Conservation (phyloP, 2,329 filamentous ascomycete genomes). For the Talaromyces sp. region DNA sequence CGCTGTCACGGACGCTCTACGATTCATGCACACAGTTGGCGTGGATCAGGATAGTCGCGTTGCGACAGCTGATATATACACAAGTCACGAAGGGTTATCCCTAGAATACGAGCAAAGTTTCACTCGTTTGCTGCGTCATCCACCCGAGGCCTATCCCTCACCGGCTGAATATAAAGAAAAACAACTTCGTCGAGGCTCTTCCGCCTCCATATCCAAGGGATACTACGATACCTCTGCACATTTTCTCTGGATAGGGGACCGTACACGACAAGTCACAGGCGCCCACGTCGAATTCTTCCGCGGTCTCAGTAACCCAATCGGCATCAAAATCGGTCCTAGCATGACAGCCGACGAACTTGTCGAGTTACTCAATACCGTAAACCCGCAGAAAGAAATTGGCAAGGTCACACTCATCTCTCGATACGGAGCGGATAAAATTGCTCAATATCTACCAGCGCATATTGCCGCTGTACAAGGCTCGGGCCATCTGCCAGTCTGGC, state of each 20-base stretch:
- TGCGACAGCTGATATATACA: constrained; percentile 90
- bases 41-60: constrained; percentile 79
- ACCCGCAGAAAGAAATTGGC: constrained; percentile 74
- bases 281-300: constrained; percentile 97
- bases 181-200: constrained; percentile 24
- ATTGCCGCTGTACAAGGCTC: constrained; percentile 83
- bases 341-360: constrained; percentile 74
- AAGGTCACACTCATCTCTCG: constrained; percentile 96
- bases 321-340: constrained; percentile 89
- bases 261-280: constrained; percentile 86
- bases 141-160: constrained; percentile 40
- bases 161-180: constrained; percentile 19
- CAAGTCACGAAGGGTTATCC: constrained; percentile 88
- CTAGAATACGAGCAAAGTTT: constrained; percentile 91
- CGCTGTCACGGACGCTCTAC: constrained; percentile 82
- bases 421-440: constrained; percentile 77
- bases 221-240: constrained; percentile 95
- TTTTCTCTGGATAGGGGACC: constrained; percentile 97
- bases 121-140: constrained; percentile 68
- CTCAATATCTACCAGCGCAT: constrained; percentile 69
- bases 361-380: constrained; percentile 74
- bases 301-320: constrained; percentile 90
- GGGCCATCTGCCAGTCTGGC: constrained; percentile 79
- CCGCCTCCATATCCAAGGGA: constrained; percentile 46
- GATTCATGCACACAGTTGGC: constrained; percentile 91